Base-by-base conservation (phyloP, 1,284 basidiomycete species). In the Coniferiporia weirii region DNA sequence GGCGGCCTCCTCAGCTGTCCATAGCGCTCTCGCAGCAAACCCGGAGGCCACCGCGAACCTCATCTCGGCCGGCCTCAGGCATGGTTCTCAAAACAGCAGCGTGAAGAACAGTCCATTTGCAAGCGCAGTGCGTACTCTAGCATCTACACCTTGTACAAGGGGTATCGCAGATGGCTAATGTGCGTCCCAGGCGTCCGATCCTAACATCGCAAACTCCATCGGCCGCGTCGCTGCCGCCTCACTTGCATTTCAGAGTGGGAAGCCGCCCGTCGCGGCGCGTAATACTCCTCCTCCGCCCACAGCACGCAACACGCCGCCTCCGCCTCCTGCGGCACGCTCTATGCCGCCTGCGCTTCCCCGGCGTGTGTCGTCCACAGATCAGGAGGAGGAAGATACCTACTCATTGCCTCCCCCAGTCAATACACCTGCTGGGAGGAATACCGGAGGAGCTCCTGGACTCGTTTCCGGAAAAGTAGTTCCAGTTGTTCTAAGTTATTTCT, bases 161-260 rank as follows among this genome's bases (percentile, higher is more conserved):
- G 15, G 8, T 3, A 40, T 40, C 8, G 9, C 38, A 40, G 38
- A 17, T 53, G 36, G 9, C 22, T 54, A 44, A 57, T 44, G 44
- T 60, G 40, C 32, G 10, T 13, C 38, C 47, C 45, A 77, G 73
- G 72, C 73, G 47, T 69, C 72, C 27, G 74, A 79, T 64, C 71
- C 73, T 50, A 64, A 68, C 34, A 52, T 71, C 43, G 67, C 67
- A 44, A 72, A 70, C 57, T 72, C 74, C 15, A 70, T 76, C 50
- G 79, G 79, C 7, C 73, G 79, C 34, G 76, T 83, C 49, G 80
- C 81, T 7, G 78, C 82, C 34, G 76, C 78, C 6, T 75, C 78
- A n/a, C 68, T 76, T 17, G 72, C 75, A 13, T 77, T 78, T 27
- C 27, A 27, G 27, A 27, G 27, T 27, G 27, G 27, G 27, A 27